Percentiles rank a stretch among this genome's conserved stretches.
Conservation (phyloP, 441 rosid genomes). For the Flueggea neowawraea region DNA sequence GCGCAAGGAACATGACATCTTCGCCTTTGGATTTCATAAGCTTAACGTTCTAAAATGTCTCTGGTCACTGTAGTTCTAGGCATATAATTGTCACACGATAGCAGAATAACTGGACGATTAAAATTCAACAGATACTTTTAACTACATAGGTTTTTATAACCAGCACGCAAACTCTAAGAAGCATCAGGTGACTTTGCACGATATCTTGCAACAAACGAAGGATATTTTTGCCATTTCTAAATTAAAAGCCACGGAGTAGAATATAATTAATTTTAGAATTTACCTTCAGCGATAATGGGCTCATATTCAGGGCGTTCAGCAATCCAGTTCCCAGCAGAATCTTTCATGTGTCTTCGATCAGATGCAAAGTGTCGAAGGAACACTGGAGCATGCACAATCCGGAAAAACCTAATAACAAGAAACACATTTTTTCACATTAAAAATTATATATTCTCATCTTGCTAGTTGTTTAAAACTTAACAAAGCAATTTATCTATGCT, state of each 20-base stretch:
- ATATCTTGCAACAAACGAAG: not conserved
- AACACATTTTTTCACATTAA: not conserved
- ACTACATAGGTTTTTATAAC: no score
- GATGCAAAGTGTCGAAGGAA: slow-evolving; percentile 76
- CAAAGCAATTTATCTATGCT: no score
- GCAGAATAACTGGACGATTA: no score
- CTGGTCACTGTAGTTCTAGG: no score
- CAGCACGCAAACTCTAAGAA: not conserved
- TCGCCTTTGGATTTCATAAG: no score
- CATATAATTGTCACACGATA: no score
- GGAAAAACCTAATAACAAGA: slow-evolving; percentile 51
- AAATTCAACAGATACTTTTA: no score
- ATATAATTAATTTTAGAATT: not conserved
- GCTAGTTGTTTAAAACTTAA: no score
- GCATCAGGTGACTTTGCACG: not conserved
- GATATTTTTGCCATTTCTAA: not conserved
- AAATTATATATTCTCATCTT: no score
- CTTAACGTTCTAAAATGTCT: no score
- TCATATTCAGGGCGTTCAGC: slow-evolving; percentile 75
- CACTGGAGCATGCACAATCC: slow-evolving; percentile 75
- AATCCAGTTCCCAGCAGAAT: slow-evolving; percentile 67
- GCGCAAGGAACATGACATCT: no score
- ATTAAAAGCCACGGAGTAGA: not conserved
- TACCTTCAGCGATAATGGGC: slow-evolving; percentile 77
- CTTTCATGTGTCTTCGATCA: slow-evolving; percentile 93